These are phyloP conservation scores for Rubus parviflorus DNA, from an alignment of 306 rosid genomes.

Conservation along the genomic window DNA sequence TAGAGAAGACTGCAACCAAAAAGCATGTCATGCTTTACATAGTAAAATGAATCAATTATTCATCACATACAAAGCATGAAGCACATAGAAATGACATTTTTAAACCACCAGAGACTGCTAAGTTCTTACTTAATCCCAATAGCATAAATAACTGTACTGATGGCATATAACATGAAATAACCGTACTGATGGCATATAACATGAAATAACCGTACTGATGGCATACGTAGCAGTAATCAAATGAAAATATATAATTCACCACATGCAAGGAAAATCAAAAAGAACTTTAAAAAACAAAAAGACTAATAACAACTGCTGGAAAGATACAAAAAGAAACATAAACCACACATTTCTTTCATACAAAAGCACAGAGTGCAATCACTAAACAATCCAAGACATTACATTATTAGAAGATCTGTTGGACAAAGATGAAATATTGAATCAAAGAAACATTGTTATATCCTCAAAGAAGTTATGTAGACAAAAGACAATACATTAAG, in stretches of 20 bases:
- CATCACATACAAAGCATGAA: neutral
- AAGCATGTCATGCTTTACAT: conserved; percentile 15
- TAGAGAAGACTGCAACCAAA: conserved; percentile 75
- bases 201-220: neutral
- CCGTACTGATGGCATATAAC: neutral
- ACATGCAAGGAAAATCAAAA: neutral
- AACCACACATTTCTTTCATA: neutral
- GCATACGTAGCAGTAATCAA: neutral
- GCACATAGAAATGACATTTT: neutral
- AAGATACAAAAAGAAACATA: neutral
- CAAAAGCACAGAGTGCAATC: neutral
- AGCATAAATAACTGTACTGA: neutral
- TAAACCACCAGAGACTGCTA: neutral
- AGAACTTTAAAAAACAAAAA: neutral
- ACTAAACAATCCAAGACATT: neutral
- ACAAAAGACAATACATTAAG: conserved; percentile 39
- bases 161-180: neutral
- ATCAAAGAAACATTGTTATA: neutral
- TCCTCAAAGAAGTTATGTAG: neutral
- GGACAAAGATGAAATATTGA: neutral
- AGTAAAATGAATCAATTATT: neutral
- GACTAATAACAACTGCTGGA: neutral
- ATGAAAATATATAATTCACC: neutral
- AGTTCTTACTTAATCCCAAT: neutral
- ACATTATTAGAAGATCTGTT: neutral